Conservation (phyloP, 495 filamentous ascomycete species). For the Annulohypoxylon maeteangense region DNA sequence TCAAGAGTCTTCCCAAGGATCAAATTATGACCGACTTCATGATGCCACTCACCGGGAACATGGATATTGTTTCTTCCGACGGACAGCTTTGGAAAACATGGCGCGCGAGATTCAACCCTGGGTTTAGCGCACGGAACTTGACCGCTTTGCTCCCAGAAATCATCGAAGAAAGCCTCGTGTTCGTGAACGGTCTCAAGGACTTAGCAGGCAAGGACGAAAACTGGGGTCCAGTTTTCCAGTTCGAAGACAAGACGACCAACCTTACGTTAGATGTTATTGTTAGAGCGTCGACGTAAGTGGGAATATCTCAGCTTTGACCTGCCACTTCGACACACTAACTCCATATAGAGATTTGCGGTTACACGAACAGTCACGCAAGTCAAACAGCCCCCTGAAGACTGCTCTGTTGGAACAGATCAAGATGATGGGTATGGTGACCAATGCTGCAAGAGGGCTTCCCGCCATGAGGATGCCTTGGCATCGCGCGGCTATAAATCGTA, state of each 20-base stretch:
- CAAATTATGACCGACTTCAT: slow-evolving; percentile 22
- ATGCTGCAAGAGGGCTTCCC: slow-evolving; percentile 22
- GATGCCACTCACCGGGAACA: slow-evolving; percentile 42
- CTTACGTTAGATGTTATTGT: slow-evolving; percentile 55
- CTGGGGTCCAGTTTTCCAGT: slow-evolving; percentile 49
- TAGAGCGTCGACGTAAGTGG: slow-evolving; percentile 45
- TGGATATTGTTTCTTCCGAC: slow-evolving; percentile 49
- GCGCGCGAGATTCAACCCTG: slow-evolving; percentile 53
- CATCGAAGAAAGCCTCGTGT: slow-evolving; percentile 50
- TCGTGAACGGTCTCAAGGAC: slow-evolving; percentile 46
- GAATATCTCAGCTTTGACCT: neutral
- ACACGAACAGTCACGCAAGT: slow-evolving; percentile 37
- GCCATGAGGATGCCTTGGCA: slow-evolving; percentile 39
- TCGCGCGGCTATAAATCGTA: slow-evolving; percentile 21
- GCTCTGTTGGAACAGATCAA: slow-evolving; percentile 39
- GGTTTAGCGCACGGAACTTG: slow-evolving; percentile 54
- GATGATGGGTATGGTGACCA: slow-evolving; percentile 32
- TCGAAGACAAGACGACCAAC: slow-evolving; percentile 48
- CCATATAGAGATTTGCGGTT: slow-evolving; percentile 41
- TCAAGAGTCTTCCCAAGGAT: slow-evolving; percentile 40
- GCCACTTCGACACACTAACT: slow-evolving; percentile 17
- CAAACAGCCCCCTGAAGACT: slow-evolving; percentile 38
- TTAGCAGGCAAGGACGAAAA: slow-evolving; percentile 37
- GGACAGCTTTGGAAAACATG: slow-evolving; percentile 53
- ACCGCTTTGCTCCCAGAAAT: slow-evolving; percentile 52